Percentiles rank a stretch among this genome's conserved stretches.
Evolutionary conservation across 306 rosid species (phyloP).

Genomic region (Sindora glabra): DNA sequence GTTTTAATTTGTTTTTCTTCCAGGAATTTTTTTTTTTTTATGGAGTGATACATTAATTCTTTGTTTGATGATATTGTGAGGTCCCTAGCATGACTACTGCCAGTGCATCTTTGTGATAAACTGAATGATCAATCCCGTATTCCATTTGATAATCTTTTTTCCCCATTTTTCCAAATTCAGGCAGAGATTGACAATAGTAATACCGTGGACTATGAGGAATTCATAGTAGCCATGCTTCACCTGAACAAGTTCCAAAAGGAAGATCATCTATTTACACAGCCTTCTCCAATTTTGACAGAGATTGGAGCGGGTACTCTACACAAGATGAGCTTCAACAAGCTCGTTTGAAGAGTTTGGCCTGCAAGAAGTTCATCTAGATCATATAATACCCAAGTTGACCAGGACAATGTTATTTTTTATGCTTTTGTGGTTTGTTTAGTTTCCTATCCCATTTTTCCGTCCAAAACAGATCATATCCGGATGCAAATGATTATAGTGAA

Average conservation of each 20-base stretch:
- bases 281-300: constrained; percentile 83
- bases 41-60: too few relatives aligned
- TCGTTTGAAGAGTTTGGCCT: constrained; percentile 74
- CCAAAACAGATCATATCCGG: too few relatives aligned
- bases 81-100: too few relatives aligned
- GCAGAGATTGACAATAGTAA: constrained; percentile 88
- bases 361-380: constrained; percentile 59
- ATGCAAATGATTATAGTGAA: constrained; percentile 87
- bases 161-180: constrained; percentile 34
- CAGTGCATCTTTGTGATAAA: too few relatives aligned
- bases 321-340: constrained; percentile 86
- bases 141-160: constrained; percentile 1
- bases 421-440: not conserved
- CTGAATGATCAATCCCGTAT: not conserved
- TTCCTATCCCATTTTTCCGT: not conserved
- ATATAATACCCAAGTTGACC: constrained; percentile 68
- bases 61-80: too few relatives aligned
- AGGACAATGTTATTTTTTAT: constrained; percentile 57
- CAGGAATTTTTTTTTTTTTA: too few relatives aligned
- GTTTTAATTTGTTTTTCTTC: too few relatives aligned
- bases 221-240: constrained; percentile 90
- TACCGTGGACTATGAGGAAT: constrained; percentile 96
- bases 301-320: constrained; percentile 91
- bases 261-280: constrained; percentile 84
- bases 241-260: constrained; percentile 84